Evolutionary conservation across 2,329 filamentous ascomycete genomes (phyloP).

Genomic region (Ceratocystis cacaofunesta): DNA sequence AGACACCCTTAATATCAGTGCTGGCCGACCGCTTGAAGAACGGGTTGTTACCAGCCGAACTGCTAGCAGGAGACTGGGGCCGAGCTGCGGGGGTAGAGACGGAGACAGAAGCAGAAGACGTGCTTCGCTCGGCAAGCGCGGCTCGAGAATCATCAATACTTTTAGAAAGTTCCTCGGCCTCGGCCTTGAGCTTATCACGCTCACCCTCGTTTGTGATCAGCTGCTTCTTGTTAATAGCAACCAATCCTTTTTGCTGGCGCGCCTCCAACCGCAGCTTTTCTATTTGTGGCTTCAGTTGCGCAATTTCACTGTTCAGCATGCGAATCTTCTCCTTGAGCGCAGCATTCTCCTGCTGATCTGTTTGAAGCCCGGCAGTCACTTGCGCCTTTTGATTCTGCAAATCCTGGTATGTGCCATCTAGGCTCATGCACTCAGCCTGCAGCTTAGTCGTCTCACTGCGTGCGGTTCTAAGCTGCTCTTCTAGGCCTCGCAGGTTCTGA

Average conservation of each 20-base stretch:
- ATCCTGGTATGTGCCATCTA: constrained; percentile 70
- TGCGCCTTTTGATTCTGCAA: constrained; percentile 71
- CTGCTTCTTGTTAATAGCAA: constrained; percentile 98
- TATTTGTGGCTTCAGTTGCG: constrained; percentile 72
- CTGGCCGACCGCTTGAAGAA: constrained; percentile 69
- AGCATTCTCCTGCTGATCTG: constrained; percentile 79
- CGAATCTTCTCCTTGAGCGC: constrained; percentile 77
- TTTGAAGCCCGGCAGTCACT: constrained; percentile 56
- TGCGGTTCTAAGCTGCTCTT: constrained; percentile 65
- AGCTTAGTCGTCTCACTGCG: constrained; percentile 72
- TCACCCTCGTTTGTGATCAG: constrained; percentile 77
- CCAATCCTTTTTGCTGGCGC: constrained; percentile 86
- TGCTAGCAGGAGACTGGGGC: constrained; percentile 47
- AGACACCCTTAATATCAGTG: constrained; percentile 43
- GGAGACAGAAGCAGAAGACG: constrained; percentile 31
- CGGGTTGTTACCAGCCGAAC: constrained; percentile 57
- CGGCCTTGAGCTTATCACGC: constrained; percentile 69
- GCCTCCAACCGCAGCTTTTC: constrained; percentile 89
- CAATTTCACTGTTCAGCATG: constrained; percentile 65
- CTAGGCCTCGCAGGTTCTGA: constrained; percentile 66
- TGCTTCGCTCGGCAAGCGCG: constrained; percentile 26
- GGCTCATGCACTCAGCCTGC: constrained; percentile 65
- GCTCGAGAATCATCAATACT: constrained; percentile 9
- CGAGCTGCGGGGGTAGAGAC: constrained; percentile 50
- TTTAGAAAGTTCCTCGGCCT: constrained; percentile 55